phyloP scores from a whole-genome alignment of 2,329 filamentous ascomycete genomes.

The Boeremia exigua region DNA sequence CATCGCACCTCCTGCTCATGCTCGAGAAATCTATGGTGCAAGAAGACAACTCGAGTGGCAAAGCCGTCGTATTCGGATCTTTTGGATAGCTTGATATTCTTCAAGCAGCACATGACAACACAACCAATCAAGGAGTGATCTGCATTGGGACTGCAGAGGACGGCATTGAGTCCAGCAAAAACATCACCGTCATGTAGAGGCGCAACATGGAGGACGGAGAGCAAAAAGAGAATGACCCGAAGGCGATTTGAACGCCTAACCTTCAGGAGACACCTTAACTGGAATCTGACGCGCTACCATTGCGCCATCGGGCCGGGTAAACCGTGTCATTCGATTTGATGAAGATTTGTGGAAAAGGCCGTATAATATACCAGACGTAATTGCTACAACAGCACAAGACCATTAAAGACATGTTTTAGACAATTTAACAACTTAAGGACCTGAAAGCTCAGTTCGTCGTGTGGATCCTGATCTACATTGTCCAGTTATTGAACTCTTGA shows the following conservation, averaged over 20 bases:
- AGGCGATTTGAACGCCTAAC: conserved; percentile 38
- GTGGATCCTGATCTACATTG: neutral
- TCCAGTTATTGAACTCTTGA: neutral
- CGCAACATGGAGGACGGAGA: neutral
- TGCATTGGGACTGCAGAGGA: neutral
- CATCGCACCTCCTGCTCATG: conserved; percentile 49
- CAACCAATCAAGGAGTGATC: no score
- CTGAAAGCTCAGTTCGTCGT: neutral
- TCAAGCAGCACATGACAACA: conserved; percentile 6
- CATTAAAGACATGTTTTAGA: neutral
- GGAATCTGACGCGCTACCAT: conserved; percentile 43
- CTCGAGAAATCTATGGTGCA: conserved; percentile 70
- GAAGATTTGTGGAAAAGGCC: neutral
- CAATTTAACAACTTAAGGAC: neutral
- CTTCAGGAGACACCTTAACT: conserved; percentile 36
- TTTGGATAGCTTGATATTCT: conserved; percentile 35
- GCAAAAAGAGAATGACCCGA: conserved; percentile 30
- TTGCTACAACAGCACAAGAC: neutral
- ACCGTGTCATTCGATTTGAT: conserved; percentile 23
- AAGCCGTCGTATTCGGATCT: conserved; percentile 70
- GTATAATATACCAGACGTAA: neutral
- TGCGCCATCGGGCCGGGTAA: conserved; percentile 33
- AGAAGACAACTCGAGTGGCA: conserved; percentile 65
- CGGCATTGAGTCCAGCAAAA: conserved; percentile 8
- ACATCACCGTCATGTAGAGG: neutral